A percentile compares a stretch with the other conserved stretches of the same genome.
phyloP scores from a whole-genome alignment of 371 early-diverging fungal species.

The Rhizopus microsporus region DNA sequence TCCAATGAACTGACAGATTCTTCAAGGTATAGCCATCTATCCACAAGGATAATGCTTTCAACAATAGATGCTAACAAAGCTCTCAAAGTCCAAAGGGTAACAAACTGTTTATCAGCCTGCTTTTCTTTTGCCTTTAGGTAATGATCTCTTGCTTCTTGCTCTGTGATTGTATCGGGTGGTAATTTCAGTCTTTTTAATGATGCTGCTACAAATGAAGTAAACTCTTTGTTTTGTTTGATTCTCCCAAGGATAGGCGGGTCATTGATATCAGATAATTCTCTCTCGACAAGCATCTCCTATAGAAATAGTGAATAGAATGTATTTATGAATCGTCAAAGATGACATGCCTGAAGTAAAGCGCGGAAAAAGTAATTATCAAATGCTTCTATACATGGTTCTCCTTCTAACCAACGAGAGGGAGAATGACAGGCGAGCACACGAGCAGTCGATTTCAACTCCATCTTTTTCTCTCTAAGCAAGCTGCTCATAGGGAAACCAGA shows the following conservation, averaged over 20 bases:
- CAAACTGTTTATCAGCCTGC: slow-evolving; percentile 60
- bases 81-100: slow-evolving; percentile 79
- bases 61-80: slow-evolving; percentile 72
- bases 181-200: slow-evolving; percentile 48
- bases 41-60: slow-evolving; percentile 78
- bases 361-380: slow-evolving; percentile 77
- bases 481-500: slow-evolving; percentile 69
- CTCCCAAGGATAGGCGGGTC: slow-evolving; percentile 63
- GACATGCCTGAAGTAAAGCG: slow-evolving; percentile 62
- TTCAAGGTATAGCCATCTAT: slow-evolving; percentile 69
- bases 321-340: background rate
- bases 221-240: slow-evolving; percentile 57
- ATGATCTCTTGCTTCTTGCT: slow-evolving; percentile 45
- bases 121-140: slow-evolving; percentile 31
- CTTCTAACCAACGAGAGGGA: slow-evolving; percentile 72
- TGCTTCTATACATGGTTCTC: slow-evolving; percentile 56
- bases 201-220: slow-evolving; percentile 38
- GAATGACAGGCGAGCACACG: slow-evolving; percentile 86
- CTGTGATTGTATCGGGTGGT: slow-evolving; percentile 43
- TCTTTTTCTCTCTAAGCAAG: slow-evolving; percentile 23
- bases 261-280: slow-evolving; percentile 49
- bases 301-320: background rate
- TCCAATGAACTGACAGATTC: slow-evolving; percentile 32
- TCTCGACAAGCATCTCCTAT: slow-evolving; percentile 54
- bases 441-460: slow-evolving; percentile 61